phyloP scores from a whole-genome alignment of 2,329 filamentous ascomycete genomes.

The Fusarium scirpi region DNA sequence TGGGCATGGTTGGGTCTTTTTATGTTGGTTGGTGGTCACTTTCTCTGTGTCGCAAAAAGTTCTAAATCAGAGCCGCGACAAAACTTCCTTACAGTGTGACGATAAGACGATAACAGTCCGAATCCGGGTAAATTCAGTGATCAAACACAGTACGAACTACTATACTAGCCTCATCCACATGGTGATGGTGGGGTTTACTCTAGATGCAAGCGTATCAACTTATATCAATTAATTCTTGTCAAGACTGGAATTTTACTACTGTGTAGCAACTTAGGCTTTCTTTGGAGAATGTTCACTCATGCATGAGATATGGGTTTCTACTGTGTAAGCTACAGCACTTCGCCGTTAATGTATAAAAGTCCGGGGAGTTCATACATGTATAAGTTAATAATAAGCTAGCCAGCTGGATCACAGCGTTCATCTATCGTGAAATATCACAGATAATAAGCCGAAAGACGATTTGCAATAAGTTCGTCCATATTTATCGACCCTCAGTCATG shows the following conservation, averaged over 20 bases:
- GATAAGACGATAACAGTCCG: conserved; percentile 32
- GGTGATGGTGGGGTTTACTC: conserved; percentile 26
- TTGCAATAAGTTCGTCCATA: no score
- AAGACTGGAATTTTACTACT: background rate
- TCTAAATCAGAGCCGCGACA: conserved; percentile 36
- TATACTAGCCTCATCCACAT: conserved; percentile 6
- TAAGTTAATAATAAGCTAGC: background rate
- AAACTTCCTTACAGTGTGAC: conserved; percentile 67
- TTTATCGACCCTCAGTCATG: background rate
- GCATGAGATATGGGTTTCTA: background rate
- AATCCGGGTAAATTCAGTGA: fast-evolving
- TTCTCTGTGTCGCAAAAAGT: conserved; percentile 39
- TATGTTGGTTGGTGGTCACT: conserved; percentile 24
- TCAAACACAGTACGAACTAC: conserved; percentile 16
- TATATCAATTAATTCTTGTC: background rate
- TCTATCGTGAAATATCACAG: background rate
- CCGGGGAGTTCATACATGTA: no score
- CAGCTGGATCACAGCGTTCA: background rate
- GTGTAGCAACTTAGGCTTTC: background rate
- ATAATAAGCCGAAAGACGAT: background rate
- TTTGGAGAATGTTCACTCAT: background rate
- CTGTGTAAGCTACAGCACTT: background rate
- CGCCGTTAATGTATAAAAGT: background rate
- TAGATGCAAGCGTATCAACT: conserved; percentile 1
- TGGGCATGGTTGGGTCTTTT: conserved; percentile 59